Evolutionary conservation across 2,329 filamentous ascomycete species (phyloP), one percentile per base, ranked within the genome.

Genomic region (Nemania abortiva): DNA sequence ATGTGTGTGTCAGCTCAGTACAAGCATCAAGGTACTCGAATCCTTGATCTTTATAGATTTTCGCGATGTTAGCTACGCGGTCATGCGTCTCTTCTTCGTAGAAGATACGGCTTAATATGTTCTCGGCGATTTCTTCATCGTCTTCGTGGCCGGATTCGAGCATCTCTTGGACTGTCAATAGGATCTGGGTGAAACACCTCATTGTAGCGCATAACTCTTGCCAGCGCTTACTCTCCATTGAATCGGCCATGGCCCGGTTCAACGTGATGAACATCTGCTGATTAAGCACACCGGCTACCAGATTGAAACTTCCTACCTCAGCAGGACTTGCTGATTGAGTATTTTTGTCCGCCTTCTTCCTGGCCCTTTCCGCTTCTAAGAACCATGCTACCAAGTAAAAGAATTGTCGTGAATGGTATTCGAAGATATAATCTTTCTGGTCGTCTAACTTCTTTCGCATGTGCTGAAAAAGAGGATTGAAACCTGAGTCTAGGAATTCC

Each of bases 51-150:
- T 97, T 97, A 83, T 97, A 98, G n/a, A 88, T 91, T 71, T 91
- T 87, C 0, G 95, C 86, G 62, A 98, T 92, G 68, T 90, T 88
- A 34, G 95, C 88, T 60, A 99, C 88, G 27, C 92, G 87, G 70
- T 99, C 95, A 76, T 99, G 95, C 0, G 95, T 98, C 0, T 93
- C 89, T 77, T 98, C 94, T 80, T 99, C 96, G 81, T 99, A 99
- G 79, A 99, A 99, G n/a, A 99, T 93, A 70, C 95, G 93, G 75
- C 92, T 97, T 61, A 97, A 89, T 13, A 97, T 98, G 74, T 99
- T 99, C 78, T 99, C 95, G 0, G 96, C 95, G 78, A 99, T 98
- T 75, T 98, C 96, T 77, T 97, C 92, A 73, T 99, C 93, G n/a
- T 98, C 95, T 71, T 98, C 95, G 34, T 93, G 87, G 0, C 88